These are phyloP conservation scores for Zymoseptoria passerinii DNA, from an alignment of 2,329 filamentous ascomycete species.

Conservation along the genomic window DNA sequence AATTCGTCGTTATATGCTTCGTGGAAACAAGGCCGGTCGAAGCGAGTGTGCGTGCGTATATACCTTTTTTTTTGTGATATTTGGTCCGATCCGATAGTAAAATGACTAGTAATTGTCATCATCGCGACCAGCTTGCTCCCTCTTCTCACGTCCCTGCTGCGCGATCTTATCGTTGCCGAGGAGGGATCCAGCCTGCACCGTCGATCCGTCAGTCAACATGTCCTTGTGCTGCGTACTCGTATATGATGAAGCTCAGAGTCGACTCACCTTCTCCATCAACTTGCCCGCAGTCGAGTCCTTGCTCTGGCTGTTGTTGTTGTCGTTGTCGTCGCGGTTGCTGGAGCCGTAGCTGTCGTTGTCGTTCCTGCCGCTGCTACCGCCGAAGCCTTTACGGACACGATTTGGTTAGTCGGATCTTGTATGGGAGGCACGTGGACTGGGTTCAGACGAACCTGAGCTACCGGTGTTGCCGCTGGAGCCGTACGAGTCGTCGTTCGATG, in stretches of 20 bases:
- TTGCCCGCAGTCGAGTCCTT: constrained; percentile 46
- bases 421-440: too few species aligned
- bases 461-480: not conserved
- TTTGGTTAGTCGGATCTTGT: too few species aligned
- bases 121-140: constrained; percentile 29
- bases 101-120: not conserved
- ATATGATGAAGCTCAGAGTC: too few species aligned
- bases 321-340: constrained; percentile 7
- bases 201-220: constrained; percentile 22
- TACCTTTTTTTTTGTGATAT: not conserved
- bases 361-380: not conserved
- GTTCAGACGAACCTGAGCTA: not conserved
- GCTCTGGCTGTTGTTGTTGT: constrained; percentile 7
- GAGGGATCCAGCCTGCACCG: constrained; percentile 50
- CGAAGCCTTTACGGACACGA: not conserved
- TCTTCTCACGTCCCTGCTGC: constrained; percentile 45
- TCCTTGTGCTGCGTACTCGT: too few species aligned
- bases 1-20: not conserved
- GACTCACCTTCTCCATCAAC: constrained; percentile 4
- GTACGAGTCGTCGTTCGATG: not conserved
- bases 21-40: not conserved
- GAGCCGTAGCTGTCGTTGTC: constrained; percentile 1
- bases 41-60: not conserved
- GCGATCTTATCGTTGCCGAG: constrained; percentile 42
- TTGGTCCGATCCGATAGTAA: too few species aligned